phyloP scores from a whole-genome alignment of 306 rosid genomes.

The Rosa rugosa region DNA sequence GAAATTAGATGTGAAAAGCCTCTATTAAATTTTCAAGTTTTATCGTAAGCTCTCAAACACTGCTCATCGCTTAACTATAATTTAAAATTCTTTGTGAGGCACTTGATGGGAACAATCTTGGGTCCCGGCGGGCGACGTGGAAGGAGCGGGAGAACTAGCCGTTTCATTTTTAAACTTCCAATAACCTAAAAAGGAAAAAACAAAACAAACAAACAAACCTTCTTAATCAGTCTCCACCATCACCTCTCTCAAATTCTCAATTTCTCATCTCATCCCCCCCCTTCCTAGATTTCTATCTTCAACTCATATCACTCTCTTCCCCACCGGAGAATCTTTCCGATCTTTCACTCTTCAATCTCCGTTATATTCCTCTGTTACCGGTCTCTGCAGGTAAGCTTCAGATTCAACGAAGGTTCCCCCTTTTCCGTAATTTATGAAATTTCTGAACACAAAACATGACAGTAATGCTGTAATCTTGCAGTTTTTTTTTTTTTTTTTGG shows the following conservation, averaged over 20 bases:
- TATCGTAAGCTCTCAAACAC: no score
- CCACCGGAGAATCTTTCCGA: not conserved
- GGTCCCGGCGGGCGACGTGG: no score
- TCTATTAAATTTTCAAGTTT: no score
- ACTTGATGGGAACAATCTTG: no score
- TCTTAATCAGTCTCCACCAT: not conserved
- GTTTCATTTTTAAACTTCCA: not conserved
- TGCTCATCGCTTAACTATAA: no score
- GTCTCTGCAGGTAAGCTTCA: slow-evolving; percentile 4
- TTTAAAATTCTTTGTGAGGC: no score
- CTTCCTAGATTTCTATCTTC: not conserved
- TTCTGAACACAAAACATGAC: not conserved
- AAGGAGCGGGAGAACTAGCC: no score
- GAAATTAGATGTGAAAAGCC: no score
- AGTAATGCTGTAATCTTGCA: not conserved
- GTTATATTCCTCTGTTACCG: not conserved
- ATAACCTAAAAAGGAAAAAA: not conserved
- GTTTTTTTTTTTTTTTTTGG: no score
- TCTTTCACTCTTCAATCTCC: not conserved
- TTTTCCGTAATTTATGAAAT: not conserved
- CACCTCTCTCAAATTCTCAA: not conserved
- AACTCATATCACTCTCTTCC: not conserved
- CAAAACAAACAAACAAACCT: not conserved
- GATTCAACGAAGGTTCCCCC: not conserved
- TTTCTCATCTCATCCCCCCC: not conserved